A percentile compares a stretch with the other conserved stretches of the same genome.
Evolutionary conservation across 495 filamentous ascomycete genomes (phyloP).

Genomic region (Penicillium fimorum): DNA sequence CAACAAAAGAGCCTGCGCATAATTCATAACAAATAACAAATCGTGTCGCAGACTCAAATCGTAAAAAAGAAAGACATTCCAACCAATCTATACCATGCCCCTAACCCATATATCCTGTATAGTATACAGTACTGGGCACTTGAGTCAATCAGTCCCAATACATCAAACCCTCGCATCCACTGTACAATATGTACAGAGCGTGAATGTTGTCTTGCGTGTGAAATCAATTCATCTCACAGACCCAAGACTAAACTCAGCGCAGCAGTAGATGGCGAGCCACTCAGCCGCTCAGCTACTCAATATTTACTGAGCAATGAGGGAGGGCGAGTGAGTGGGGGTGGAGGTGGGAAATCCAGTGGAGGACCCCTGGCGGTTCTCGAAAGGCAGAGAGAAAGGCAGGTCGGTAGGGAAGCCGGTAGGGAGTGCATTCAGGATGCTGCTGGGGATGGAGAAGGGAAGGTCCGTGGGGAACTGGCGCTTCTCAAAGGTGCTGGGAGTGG

Average conservation of each 20-base stretch:
- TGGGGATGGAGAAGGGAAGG: background rate
- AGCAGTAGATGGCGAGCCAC: background rate
- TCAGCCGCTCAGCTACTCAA: background rate
- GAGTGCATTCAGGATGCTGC: background rate
- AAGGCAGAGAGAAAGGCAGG: background rate
- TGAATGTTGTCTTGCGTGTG: background rate
- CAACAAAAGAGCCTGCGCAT: constrained; percentile 3
- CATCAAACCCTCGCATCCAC: background rate
- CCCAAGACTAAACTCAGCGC: background rate
- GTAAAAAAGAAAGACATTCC: background rate
- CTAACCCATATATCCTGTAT: constrained; percentile 2
- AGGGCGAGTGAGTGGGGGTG: background rate
- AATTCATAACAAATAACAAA: constrained; percentile 3
- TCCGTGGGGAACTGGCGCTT: constrained; percentile 4
- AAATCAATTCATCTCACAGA: background rate
- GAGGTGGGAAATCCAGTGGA: background rate
- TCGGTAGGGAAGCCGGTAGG: constrained; percentile 1
- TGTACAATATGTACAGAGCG: background rate
- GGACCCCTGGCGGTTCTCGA: background rate
- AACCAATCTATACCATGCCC: constrained; percentile 1
- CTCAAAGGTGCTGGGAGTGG: background rate
- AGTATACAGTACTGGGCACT: constrained; percentile 4
- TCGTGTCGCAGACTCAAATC: background rate
- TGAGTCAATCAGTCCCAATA: constrained; percentile 8
- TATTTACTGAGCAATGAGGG: background rate